These are phyloP conservation scores for Haplographium delicatum DNA, from an alignment of 495 filamentous ascomycete species.

Conservation along the genomic window DNA sequence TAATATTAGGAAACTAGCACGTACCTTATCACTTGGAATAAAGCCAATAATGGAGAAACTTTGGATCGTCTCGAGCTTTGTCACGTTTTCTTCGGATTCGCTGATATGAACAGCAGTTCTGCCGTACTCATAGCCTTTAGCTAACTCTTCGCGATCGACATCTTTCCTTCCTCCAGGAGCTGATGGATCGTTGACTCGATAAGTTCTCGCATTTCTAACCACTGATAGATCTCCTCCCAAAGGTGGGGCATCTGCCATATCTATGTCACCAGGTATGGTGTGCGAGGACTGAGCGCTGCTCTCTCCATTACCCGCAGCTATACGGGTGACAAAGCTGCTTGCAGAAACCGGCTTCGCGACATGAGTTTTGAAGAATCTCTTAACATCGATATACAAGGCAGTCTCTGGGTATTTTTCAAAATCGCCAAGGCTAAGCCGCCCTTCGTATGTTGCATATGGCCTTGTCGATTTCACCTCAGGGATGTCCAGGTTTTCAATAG, in stretches of 20 bases:
- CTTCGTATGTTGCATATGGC: slow-evolving; percentile 73
- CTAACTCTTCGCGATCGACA: slow-evolving; percentile 76
- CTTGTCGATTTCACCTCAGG: slow-evolving; percentile 70
- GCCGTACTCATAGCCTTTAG: slow-evolving; percentile 92
- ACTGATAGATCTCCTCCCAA: slow-evolving; percentile 43
- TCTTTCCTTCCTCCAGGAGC: slow-evolving; percentile 78
- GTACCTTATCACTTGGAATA: slow-evolving; percentile 65
- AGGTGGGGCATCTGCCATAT: slow-evolving; percentile 34
- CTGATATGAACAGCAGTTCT: slow-evolving; percentile 85
- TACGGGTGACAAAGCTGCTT: slow-evolving; percentile 59
- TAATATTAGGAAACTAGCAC: not conserved
- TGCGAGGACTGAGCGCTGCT: slow-evolving; percentile 41
- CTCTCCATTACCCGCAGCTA: slow-evolving; percentile 32
- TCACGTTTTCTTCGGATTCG: slow-evolving; percentile 75
- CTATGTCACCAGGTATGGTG: slow-evolving; percentile 38
- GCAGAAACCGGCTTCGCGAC: slow-evolving; percentile 67
- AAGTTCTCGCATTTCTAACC: slow-evolving; percentile 69
- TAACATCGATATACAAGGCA: slow-evolving; percentile 77
- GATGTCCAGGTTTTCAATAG: slow-evolving; percentile 66
- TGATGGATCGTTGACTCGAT: slow-evolving; percentile 69
- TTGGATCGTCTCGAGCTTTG: slow-evolving; percentile 69
- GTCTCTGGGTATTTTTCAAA: slow-evolving; percentile 59
- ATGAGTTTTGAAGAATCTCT: slow-evolving; percentile 82
- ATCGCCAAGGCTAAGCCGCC: slow-evolving; percentile 76
- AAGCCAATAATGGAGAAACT: slow-evolving; percentile 83